Base-by-base conservation (phyloP, 2,329 filamentous ascomycete genomes). In the Colletotrichum simmondsii region DNA sequence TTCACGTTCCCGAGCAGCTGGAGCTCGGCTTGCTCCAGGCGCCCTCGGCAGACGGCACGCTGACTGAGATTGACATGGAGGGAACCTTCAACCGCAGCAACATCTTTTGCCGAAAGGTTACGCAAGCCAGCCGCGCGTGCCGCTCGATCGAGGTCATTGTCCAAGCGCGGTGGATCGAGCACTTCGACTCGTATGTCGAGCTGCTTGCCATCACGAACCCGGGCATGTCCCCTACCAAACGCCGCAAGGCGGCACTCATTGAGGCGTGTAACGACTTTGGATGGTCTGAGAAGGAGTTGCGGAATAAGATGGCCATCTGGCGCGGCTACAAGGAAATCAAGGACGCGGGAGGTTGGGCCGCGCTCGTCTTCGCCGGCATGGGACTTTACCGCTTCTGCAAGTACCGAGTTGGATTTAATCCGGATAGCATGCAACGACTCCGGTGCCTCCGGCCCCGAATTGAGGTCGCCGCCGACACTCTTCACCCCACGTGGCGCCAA, bases 371-470 rank as follows among this genome's bases (percentile, higher is more conserved):
- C 75, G 85, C 88, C 5, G 88, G 89, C 42, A 87, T 87, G 80
- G 88, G 89, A 2, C 85, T 91, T 16, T 90, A 90, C 77, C 84
- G 88, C 8, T 89, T 90, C 78, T 90, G 88, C 85, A 91, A 91
- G 76, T 90, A 90, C 76, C 85, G 88, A 56, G 85, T 87, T 1
- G 86, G 86, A 5, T 89, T 90, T 76, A 83, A 85, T 54, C 82
- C 84, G 5, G 86, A 87, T 19, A 85, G 87, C 4, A 86, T 89
- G 79, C 81, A 83, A 46, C 83, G 84, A 2, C 80, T 90, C 7
- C 81, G 81, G 19, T 81, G 80, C 37, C 76, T 89, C 10, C 79
- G 82, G 53, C 83, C 85, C 32, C 82, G 86, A 19, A 82, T 90
- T n/a, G 86, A 89, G 75, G 83, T 88, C 8, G 86, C 86, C 2